Evolutionary conservation across 1,139 yeast genomes (phyloP).

Genomic region (Debaryomyces nepalensis): DNA sequence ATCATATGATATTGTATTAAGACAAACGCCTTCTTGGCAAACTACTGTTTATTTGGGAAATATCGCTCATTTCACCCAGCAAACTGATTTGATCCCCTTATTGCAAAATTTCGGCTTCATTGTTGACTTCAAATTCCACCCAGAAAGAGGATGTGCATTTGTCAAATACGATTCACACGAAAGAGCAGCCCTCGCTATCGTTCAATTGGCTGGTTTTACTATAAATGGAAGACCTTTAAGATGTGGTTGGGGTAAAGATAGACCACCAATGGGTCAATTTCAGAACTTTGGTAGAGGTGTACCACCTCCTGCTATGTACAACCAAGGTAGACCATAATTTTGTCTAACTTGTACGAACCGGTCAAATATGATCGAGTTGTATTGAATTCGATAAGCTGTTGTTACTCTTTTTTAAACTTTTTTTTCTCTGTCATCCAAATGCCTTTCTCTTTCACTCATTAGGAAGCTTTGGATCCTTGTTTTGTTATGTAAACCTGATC

Average conservation of each 20-base stretch:
- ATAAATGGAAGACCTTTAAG: constrained; percentile 80
- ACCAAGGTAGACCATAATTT: constrained; percentile 21
- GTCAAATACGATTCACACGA: constrained; percentile 87
- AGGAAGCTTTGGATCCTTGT: constrained; percentile 3
- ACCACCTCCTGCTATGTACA: constrained; percentile 29
- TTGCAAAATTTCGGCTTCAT: constrained; percentile 81
- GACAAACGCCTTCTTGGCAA: constrained; percentile 83
- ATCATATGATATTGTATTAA: constrained; percentile 68
- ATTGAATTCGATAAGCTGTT: not conserved
- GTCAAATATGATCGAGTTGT: not conserved
- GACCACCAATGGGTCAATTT: constrained; percentile 46
- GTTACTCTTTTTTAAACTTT: not conserved
- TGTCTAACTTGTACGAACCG: not conserved
- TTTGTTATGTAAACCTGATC: constrained; percentile 1
- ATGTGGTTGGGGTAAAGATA: constrained; percentile 87
- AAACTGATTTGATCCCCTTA: constrained; percentile 74
- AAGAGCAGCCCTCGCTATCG: constrained; percentile 86
- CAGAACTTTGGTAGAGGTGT: constrained; percentile 38
- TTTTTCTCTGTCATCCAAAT: not conserved
- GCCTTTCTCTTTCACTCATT: not conserved
- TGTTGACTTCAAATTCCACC: constrained; percentile 78
- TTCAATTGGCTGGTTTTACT: constrained; percentile 74
- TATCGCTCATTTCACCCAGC: constrained; percentile 75
- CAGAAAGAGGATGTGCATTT: constrained; percentile 84
- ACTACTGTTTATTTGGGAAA: constrained; percentile 91